Conservation (phyloP, 306 rosid genomes). For the Castanopsis chinensis region DNA sequence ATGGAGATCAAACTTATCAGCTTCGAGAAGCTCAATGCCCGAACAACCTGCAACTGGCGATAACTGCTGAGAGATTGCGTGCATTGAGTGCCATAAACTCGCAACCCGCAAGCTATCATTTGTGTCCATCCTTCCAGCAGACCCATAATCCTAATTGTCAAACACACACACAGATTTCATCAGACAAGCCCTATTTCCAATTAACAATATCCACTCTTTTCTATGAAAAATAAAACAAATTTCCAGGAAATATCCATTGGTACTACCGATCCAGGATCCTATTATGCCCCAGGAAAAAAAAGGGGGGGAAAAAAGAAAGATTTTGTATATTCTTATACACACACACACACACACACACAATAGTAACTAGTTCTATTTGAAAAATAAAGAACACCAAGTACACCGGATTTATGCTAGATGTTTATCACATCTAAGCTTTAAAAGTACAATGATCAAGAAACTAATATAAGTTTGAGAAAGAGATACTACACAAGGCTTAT, state of each 20-base stretch:
- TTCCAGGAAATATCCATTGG: background rate
- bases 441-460: too few relatives aligned
- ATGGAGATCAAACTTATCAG: conserved; percentile 91
- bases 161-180: background rate
- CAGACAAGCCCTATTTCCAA: background rate
- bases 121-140: conserved; percentile 88
- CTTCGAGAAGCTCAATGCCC: conserved; percentile 93
- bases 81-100: conserved; percentile 89
- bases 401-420: too few relatives aligned
- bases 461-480: too few relatives aligned
- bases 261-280: background rate
- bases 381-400: too few relatives aligned
- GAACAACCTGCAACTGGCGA: conserved; percentile 75
- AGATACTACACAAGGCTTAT: too few relatives aligned
- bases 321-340: too few relatives aligned
- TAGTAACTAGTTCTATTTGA: too few relatives aligned
- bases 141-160: conserved; percentile 67
- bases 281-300: background rate
- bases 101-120: conserved; percentile 94
- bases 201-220: background rate
- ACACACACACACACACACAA: too few relatives aligned
- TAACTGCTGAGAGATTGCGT: conserved; percentile 90
- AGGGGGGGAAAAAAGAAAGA: too few relatives aligned
- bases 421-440: too few relatives aligned
- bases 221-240: background rate